Evolutionary conservation across 495 filamentous ascomycete species (phyloP).

Genomic region (Pseudoneurospora amorphoporcata): DNA sequence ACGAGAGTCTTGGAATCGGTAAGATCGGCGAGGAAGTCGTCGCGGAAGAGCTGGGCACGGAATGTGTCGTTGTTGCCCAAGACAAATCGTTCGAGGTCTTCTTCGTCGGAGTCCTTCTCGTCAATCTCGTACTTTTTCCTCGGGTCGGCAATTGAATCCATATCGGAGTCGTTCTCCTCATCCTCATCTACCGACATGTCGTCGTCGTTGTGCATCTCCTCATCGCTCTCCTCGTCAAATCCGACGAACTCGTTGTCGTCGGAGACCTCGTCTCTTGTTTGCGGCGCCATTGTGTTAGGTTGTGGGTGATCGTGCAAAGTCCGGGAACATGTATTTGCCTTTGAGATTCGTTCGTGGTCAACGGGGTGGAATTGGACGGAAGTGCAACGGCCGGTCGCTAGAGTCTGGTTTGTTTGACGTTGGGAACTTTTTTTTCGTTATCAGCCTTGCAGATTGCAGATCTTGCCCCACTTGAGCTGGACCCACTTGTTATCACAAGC

Average conservation of each 20-base stretch:
- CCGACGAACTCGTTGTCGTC: conserved; percentile 21
- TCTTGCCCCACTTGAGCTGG: background rate
- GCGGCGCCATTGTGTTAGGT: conserved; percentile 8
- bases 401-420: conserved; percentile 2
- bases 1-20: conserved; percentile 28
- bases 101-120: conserved; percentile 71
- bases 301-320: background rate
- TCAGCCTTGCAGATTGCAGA: conserved; percentile 20
- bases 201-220: background rate
- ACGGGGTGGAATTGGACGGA: background rate
- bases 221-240: conserved; percentile 26
- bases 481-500: background rate
- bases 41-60: conserved; percentile 52
- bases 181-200: conserved; percentile 25
- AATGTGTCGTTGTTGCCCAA: conserved; percentile 81
- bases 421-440: conserved; percentile 23
- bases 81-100: conserved; percentile 73
- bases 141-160: background rate
- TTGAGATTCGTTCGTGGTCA: background rate
- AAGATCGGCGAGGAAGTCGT: conserved; percentile 17
- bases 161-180: background rate
- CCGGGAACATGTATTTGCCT: background rate
- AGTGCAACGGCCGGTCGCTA: conserved; percentile 1
- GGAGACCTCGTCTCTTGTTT: conserved; percentile 13
- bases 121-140: conserved; percentile 14